These are phyloP conservation scores for Penicillium brasilianum DNA, from an alignment of 2,329 filamentous ascomycete genomes.

Conservation along the genomic window DNA sequence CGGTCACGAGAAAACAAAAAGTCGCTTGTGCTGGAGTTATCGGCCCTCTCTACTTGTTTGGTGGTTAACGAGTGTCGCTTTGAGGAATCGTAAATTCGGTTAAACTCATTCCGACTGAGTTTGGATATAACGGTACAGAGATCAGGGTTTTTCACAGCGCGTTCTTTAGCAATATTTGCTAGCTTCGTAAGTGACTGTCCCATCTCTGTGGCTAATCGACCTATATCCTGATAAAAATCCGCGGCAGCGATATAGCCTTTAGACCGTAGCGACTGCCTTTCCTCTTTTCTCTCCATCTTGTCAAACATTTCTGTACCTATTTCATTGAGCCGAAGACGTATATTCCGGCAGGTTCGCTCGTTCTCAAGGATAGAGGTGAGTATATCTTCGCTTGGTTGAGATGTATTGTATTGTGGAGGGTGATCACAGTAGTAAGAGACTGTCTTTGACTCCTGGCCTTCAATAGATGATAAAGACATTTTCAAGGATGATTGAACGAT, in stretches of 20 bases:
- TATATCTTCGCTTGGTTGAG: conserved; percentile 14
- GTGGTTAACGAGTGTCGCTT: conserved; percentile 6
- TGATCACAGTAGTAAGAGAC: conserved; percentile 10
- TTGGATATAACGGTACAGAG: conserved; percentile 12
- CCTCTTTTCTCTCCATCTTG: background rate
- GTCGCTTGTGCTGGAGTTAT: background rate
- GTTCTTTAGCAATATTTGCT: conserved; percentile 11
- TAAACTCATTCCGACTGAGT: conserved; percentile 13
- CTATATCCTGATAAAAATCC: background rate
- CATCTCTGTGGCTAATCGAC: conserved; percentile 4
- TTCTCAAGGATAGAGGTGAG: conserved; percentile 17
- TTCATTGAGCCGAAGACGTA: background rate
- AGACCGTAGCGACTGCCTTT: background rate
- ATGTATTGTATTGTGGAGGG: conserved; percentile 14
- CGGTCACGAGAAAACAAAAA: background rate
- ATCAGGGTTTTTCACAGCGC: conserved; percentile 11
- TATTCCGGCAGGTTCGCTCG: conserved; percentile 7
- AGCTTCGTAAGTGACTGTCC: background rate
- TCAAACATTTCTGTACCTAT: background rate
- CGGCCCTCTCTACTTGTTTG: conserved; percentile 8
- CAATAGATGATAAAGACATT: conserved; percentile 14
- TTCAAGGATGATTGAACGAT: background rate
- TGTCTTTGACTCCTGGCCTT: conserved; percentile 2
- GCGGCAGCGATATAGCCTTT: background rate
- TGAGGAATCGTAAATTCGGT: conserved; percentile 13